Base-by-base conservation (phyloP, 2,329 filamentous ascomycete genomes). In the Aureobasidium sp. region DNA sequence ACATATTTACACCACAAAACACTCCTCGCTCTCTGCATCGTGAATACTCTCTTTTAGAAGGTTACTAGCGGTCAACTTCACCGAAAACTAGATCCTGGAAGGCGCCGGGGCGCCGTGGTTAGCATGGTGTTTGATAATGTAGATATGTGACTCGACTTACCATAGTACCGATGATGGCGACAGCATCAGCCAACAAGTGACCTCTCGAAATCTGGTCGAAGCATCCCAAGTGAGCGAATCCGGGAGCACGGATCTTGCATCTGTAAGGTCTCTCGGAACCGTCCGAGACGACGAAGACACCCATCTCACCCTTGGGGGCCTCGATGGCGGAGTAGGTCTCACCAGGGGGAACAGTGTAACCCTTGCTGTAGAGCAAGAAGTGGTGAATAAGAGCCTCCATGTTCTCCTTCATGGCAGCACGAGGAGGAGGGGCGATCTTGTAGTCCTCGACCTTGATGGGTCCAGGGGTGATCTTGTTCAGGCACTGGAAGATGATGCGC, bases 231-330 rank as follows among this genome's bases (percentile, higher is more conserved):
- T 99, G 95, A 66, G 94, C 94, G 72, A 99, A 99, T 65, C 94
- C 94, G 62, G 94, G 94, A 41, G 95, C 93, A 70, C 94, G 87
- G 70, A 99, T 97, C 81, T 97, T 95, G 79, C 94, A 97, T 72
- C 95, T 85, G 81, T 99, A 99, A 50, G 94, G 94, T 72, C 94
- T 83, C 83, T 99, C 94, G 74, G 87, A 94, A 66, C 94, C 94
- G 73, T 99, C 94, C 73, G 90, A 96, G 71, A 99, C 94, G 57
- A 99, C 79, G 75, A 89, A 99, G 48, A 99, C 94, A 75, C 89
- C 94, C 94, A 99, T 99, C 81, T 99, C 94, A 70, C 94, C 94
- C 87, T 99, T 99, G 64, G 94, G 94, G n/a, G 95, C 94, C 82
- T 99, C 94, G 67, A 99, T 99, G 65, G 89, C 93, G 50, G 88